Base-by-base conservation (phyloP, 2,329 filamentous ascomycete genomes). In the Fusarium sp. region DNA sequence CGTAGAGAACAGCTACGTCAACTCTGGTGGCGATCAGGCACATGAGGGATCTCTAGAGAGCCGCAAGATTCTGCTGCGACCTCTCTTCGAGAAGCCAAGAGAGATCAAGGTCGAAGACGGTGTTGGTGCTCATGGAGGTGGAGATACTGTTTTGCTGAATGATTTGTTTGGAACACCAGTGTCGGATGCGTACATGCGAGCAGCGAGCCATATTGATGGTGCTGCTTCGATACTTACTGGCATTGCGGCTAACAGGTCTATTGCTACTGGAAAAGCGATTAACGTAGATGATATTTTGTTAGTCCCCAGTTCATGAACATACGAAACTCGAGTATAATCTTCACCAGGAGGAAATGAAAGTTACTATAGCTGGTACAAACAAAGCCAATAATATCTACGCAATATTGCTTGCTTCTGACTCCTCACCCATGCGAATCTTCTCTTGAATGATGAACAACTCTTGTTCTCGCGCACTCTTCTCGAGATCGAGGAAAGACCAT, bases 1-100 rank as follows among this genome's bases (percentile, higher is more conserved):
- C 1, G 87, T 91, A 0, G 90, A 91, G 79, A 88, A 88, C 66
- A 88, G 87, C 72, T 91, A 91, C 72, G 87, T 89, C 44, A 90
- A 90, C 77, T 87, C 88, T 3, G 89, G 89, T 0, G 89, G 89
- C 1, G 88, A 89, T 36, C 89, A 90, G 77, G 83, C 85, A 5
- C 77, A 83, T 1, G 88, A 90, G 73, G 89, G 88, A 1, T 86
- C 85, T 0, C 79, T 89, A 14, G 88, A 89, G 75, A 82, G 78
- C 51, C 82, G 84, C 50, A 83, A 83, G 6, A 85, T 90, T 36
- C 78, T 86, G 11, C 75, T 91, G 32, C 80, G 88, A 60, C 87
- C 85, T 17, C 72, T 90, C 44, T 90, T 91, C 64, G 86, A 87
- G 75, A 88, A 89, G 78, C 89, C 89, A 0, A 78, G 82, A 22